phyloP scores from a whole-genome alignment of 1,139 yeast genomes.

The Pichia sp. region DNA sequence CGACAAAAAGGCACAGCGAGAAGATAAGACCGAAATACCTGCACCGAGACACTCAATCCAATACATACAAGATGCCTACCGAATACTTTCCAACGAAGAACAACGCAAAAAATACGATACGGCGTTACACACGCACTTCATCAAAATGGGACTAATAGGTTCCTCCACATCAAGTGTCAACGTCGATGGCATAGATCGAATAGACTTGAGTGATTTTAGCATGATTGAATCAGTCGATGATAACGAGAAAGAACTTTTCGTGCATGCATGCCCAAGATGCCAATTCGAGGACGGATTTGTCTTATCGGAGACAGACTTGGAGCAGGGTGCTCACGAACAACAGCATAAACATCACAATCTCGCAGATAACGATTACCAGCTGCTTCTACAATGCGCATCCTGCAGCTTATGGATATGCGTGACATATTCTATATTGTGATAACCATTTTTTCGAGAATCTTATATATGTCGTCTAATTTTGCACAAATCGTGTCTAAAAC shows the following conservation, averaged over 20 bases:
- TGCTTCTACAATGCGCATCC: constrained; percentile 71
- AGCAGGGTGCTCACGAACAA: constrained; percentile 37
- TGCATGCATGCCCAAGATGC: constrained; percentile 71
- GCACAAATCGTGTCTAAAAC: not conserved
- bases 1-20: constrained; percentile 46
- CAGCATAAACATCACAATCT: constrained; percentile 17
- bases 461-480: not conserved
- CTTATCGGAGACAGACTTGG: constrained; percentile 59
- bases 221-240: constrained; percentile 21
- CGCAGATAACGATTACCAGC: constrained; percentile 43
- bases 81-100: constrained; percentile 41
- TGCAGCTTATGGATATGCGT: constrained; percentile 86
- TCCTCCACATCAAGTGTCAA: constrained; percentile 2
- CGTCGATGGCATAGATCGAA: constrained; percentile 16
- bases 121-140: constrained; percentile 37
- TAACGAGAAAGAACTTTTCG: constrained; percentile 34
- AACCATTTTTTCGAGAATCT: not conserved
- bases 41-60: constrained; percentile 12
- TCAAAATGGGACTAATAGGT: constrained; percentile 42
- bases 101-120: constrained; percentile 48
- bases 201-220: constrained; percentile 37
- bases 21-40: not conserved
- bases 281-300: constrained; percentile 50
- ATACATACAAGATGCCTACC: constrained; percentile 58
- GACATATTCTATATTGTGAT: constrained; percentile 37